These are phyloP conservation scores for Cordyceps fumosorosea DNA, from an alignment of 2,329 filamentous ascomycete genomes.

Conservation along the genomic window DNA sequence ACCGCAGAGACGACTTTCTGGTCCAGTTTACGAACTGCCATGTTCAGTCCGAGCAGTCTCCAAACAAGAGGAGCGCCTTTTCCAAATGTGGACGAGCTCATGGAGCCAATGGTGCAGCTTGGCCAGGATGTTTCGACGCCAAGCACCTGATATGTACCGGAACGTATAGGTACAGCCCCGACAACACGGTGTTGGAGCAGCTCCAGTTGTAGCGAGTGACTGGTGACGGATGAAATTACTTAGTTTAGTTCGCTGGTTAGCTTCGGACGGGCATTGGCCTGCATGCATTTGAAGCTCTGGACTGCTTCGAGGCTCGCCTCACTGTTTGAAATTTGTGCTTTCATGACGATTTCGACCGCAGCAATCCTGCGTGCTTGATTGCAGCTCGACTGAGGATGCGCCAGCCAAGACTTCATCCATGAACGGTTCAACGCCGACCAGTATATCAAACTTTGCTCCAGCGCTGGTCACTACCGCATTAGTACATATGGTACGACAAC, in stretches of 20 bases:
- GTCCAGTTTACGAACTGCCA: not conserved
- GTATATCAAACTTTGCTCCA: not conserved
- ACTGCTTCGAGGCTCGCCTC: not conserved
- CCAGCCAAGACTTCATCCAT: not conserved
- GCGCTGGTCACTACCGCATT: not conserved
- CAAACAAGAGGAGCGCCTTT: not conserved
- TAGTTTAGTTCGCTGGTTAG: not conserved
- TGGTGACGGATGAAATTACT: not conserved
- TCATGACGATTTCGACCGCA: not conserved
- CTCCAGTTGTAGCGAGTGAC: not conserved
- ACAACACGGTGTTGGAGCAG: not conserved
- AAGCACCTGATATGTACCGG: not conserved
- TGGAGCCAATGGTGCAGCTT: not conserved
- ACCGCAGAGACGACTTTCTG: not conserved
- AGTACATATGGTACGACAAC: not conserved
- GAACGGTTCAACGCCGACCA: not conserved
- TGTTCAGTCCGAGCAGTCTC: not conserved
- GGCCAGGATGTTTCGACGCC: constrained; percentile 9
- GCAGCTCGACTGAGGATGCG: not conserved
- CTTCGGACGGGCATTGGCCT: not conserved
- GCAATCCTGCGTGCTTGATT: not conserved
- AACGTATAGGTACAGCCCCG: constrained; percentile 4
- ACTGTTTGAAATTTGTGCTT: not conserved
- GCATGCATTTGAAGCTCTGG: not conserved
- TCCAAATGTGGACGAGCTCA: not conserved